These are phyloP conservation scores for Monosiga brevicollis DNA, from an alignment of 78 protist genomes.

Conservation along the genomic window DNA sequence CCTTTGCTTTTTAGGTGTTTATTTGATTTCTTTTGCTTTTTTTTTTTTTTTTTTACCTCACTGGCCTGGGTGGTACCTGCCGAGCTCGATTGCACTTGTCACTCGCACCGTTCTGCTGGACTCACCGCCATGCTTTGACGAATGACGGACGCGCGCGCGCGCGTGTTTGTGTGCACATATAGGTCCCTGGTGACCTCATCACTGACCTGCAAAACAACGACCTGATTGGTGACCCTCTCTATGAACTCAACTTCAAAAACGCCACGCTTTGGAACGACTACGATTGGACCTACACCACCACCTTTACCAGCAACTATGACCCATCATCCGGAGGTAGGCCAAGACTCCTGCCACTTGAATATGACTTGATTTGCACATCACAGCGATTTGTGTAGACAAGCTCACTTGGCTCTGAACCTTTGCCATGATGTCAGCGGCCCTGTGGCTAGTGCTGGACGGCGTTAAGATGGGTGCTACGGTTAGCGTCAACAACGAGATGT, in stretches of 20 bases:
- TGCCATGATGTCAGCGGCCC: too few relatives aligned
- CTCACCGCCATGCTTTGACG: not conserved
- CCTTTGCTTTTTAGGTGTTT: not conserved
- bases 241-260: constrained; percentile 6
- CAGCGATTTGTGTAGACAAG: too few relatives aligned
- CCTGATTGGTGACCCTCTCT: constrained; percentile 19
- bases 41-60: too few relatives aligned
- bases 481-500: not conserved
- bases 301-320: too few relatives aligned
- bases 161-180: not conserved
- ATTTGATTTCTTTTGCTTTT: not conserved
- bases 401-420: too few relatives aligned
- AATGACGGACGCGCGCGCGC: not conserved
- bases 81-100: not conserved
- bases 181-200: constrained; percentile 36
- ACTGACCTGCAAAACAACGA: constrained; percentile 21
- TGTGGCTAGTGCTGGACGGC: constrained; percentile 35
- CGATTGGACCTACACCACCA: constrained; percentile 30
- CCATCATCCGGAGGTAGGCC: too few relatives aligned
- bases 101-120: not conserved
- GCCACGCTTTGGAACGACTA: not conserved
- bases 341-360: too few relatives aligned
- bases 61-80: too few relatives aligned
- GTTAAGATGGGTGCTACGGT: constrained; percentile 34
- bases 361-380: too few relatives aligned